phyloP scores from a whole-genome alignment of 1,284 basidiomycete species.

The Ustanciosporium gigantosporum region DNA sequence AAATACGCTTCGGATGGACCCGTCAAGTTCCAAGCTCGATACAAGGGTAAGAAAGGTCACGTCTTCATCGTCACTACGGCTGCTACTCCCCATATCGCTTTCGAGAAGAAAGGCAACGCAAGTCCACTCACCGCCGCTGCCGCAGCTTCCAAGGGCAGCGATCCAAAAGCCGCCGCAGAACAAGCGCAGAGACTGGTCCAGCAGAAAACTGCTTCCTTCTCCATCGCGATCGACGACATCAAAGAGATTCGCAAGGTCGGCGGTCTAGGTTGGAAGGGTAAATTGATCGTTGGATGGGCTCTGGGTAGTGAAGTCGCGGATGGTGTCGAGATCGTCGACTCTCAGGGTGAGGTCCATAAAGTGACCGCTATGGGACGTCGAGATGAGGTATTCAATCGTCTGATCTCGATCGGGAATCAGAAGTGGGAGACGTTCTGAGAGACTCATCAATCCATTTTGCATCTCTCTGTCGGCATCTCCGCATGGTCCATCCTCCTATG shows the following conservation, averaged over 20 bases:
- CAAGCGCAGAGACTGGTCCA: constrained; percentile 19
- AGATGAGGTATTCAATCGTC: constrained; percentile 60
- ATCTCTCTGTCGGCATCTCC: too few species aligned
- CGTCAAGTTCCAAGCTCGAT: constrained; percentile 46
- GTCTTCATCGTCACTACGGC: constrained; percentile 57
- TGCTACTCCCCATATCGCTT: constrained; percentile 55
- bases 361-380: constrained; percentile 59
- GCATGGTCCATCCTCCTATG: neutral
- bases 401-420: constrained; percentile 44
- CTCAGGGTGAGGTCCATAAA: constrained; percentile 39
- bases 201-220: constrained; percentile 31
- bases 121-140: constrained; percentile 16
- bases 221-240: constrained; percentile 57
- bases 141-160: constrained; percentile 11
- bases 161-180: constrained; percentile 15
- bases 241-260: constrained; percentile 56
- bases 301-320: constrained; percentile 45
- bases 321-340: constrained; percentile 46
- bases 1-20: constrained; percentile 26
- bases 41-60: constrained; percentile 53
- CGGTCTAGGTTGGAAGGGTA: constrained; percentile 60
- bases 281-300: constrained; percentile 54
- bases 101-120: constrained; percentile 27
- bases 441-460: neutral
- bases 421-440: constrained; percentile 40